Percentiles rank a stretch among this genome's conserved stretches.
These are phyloP conservation scores for Podaxis pistillaris DNA, from an alignment of 768 basidiomycete species.

Conservation along the genomic window DNA sequence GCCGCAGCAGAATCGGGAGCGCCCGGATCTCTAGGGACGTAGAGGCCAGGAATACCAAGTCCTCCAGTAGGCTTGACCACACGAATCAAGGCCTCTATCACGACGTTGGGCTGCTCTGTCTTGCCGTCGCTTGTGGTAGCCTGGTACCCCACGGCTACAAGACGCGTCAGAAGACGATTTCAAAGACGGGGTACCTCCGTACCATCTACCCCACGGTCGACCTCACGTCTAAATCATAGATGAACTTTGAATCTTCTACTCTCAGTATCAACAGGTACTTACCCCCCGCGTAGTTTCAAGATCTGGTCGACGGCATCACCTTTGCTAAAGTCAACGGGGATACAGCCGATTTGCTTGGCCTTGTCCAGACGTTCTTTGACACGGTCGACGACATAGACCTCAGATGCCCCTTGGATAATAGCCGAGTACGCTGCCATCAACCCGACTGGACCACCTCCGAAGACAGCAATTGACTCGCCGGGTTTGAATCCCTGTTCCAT, in stretches of 20 bases:
- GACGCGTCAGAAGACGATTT: not conserved
- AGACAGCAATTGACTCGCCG: constrained; percentile 52
- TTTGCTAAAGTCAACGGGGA: constrained; percentile 46
- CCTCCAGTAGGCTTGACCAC: constrained; percentile 55
- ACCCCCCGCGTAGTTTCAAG: constrained; percentile 42
- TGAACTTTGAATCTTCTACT: not conserved
- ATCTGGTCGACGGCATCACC: constrained; percentile 52
- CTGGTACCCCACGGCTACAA: constrained; percentile 51
- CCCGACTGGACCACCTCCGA: constrained; percentile 53
- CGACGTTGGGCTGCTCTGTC: constrained; percentile 54
- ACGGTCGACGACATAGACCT: constrained; percentile 55
- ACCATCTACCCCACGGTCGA: constrained; percentile 54
- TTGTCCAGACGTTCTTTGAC: constrained; percentile 52
- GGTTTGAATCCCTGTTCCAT: constrained; percentile 38
- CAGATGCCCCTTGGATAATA: constrained; percentile 46
- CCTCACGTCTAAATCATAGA: constrained; percentile 33
- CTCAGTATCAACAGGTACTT: constrained; percentile 15
- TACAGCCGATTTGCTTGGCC: constrained; percentile 50
- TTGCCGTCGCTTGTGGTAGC: constrained; percentile 52
- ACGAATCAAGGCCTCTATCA: constrained; percentile 49
- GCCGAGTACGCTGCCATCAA: constrained; percentile 62
- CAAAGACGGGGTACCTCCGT: not conserved
- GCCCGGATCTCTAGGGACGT: constrained; percentile 56
- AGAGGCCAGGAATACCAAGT: constrained; percentile 56
- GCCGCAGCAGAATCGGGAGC: constrained; percentile 51